Evolutionary conservation across 306 rosid species (phyloP), one percentile per base, ranked within the genome.

Genomic region (Arachis hypogaea): DNA sequence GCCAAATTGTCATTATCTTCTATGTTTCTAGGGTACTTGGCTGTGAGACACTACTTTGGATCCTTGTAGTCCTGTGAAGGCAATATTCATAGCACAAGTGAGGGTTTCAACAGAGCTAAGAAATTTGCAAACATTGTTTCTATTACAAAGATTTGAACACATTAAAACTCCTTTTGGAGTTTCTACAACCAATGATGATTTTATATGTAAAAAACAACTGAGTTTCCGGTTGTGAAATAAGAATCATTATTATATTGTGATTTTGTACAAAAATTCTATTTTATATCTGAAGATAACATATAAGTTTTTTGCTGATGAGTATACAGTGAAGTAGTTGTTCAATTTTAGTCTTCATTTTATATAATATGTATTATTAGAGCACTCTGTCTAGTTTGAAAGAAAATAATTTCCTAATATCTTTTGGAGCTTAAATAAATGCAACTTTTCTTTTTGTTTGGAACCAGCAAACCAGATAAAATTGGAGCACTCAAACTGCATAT

Each of bases 31-130:
- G 14, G 14, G 14, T 14, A 14, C 14, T 14, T 14, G 14, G 14
- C 14, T 14, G 14, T 14, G 14, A 14, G 14, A 14, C 14, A 14
- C 14, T 14, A 14, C 14, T 14, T 14, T 14, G 14, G 14, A 14
- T 14, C 14, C 14, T 14, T 14, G 14, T 14, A 14, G 14, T 14
- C 98, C 98, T 0, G 96, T 93, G 8, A 93, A 81, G 66, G 90
- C 96, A 50, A 69, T 87, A 7, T 89, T 93, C 64, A 80, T 76
- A 0, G 92, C 87, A 60, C 84, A 83, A 78, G 83, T 86, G 68
- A 76, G 52, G 59, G 80, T 70, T 43, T 65, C 63, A 64, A 45
- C 68, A 6, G 70, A 74, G 11, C 30, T 80, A 12, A 75, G 71
- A 56, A 75, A 44, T 33, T 45, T 82, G 52, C 82, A 80, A 1